Base-by-base conservation (phyloP, 2,329 filamentous ascomycete genomes). In the Rhytidhysteron rufulum region DNA sequence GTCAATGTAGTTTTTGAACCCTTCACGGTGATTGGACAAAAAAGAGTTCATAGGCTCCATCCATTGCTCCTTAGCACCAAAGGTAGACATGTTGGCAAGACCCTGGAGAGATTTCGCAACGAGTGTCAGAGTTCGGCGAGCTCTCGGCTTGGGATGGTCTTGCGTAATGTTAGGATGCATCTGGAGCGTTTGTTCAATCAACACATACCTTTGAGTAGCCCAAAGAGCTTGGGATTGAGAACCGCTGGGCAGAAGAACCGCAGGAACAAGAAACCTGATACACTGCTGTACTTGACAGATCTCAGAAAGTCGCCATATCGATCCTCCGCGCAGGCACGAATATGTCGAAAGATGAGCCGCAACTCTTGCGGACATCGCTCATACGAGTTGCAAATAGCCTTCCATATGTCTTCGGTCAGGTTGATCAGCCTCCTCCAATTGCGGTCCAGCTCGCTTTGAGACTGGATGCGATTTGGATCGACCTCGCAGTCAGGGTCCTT, bases 21-120 rank as follows among this genome's bases (percentile, higher is more conserved):
- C 79, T 53, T 84, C 77, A 16, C 89, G 80, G 56, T 95, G 84
- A 1, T 80, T 74, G 7, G 75, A 77, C 34, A 97, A 71, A 54
- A 96, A 96, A 31, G 79, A 79, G 59, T 96, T 97, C 91, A 97
- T 97, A 0, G 89, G 89, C 67, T 95, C 90, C 90, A 97, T 96
- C 88, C 89, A 97, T n/a, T 85, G 82, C 65, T 97, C 91, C 61
- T 95, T 95, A 58, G 86, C 90, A 30, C 91, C 91, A 59, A 96
- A 96, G 0, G 82, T 88, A 2, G 88, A 87, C 67, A 96, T 77
- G 61, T 96, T 96, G 15, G 89, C 88, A 43, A 97, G 75, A 13
- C 88, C 90, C 66, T 96, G 90, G 7, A 97, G 72, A 1, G 86
- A 88, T 66, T 97, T 97, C 18, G 91, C 88, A 44, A 97, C 90